Conservation (phyloP, 768 basidiomycete species). For the Lactifluus echinatus region DNA sequence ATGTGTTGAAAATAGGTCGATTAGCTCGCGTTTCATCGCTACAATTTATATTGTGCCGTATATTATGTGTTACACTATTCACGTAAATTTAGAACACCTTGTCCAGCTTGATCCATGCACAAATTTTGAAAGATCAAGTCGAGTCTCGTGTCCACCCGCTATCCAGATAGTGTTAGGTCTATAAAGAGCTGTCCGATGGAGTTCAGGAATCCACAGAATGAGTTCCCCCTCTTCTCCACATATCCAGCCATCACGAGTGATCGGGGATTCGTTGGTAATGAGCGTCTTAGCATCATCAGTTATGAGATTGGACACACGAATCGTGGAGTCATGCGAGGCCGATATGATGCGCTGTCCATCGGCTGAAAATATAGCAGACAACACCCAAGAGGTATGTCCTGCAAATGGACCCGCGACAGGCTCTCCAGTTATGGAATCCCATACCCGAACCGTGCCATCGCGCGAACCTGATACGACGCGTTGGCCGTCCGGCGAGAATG, state of each 20-base stretch:
- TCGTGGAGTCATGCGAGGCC: too few species aligned
- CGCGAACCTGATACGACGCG: background rate
- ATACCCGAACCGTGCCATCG: background rate
- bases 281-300: too few species aligned
- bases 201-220: background rate
- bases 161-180: constrained; percentile 20
- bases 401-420: background rate
- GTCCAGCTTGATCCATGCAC: background rate
- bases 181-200: constrained; percentile 28
- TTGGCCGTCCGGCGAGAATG: background rate
- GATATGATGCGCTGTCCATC: constrained; percentile 27
- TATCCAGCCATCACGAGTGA: constrained; percentile 23
- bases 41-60: too few species aligned
- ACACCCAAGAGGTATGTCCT: background rate
- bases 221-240: background rate
- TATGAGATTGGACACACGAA: too few species aligned
- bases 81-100: too few species aligned
- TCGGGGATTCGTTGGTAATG: constrained; percentile 34
- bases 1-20: too few species aligned
- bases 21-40: too few species aligned
- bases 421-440: too few species aligned
- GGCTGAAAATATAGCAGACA: constrained; percentile 1
- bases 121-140: background rate
- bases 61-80: too few species aligned
- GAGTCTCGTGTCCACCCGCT: constrained; percentile 11